Conservation (phyloP, 2,329 filamentous ascomycete species). For the Fusarium sp. region DNA sequence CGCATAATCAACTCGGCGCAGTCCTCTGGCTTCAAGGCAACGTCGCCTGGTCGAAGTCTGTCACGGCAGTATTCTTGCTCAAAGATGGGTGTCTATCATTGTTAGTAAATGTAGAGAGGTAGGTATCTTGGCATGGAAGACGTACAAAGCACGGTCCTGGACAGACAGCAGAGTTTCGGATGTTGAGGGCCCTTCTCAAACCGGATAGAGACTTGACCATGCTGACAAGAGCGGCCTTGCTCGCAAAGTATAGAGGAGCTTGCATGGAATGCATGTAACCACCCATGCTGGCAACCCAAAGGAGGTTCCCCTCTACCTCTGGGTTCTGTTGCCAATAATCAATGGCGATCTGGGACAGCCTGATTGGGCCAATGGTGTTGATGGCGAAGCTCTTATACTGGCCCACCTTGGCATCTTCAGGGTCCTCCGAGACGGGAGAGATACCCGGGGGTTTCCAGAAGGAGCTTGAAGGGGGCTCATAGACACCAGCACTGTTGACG, state of each 20-base stretch:
- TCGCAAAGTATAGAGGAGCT: slow-evolving; percentile 11
- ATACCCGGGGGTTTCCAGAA: slow-evolving; percentile 41
- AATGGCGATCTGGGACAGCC: slow-evolving; percentile 40
- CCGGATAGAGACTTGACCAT: not conserved
- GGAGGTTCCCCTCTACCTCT: slow-evolving; percentile 24
- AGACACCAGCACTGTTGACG: slow-evolving; percentile 70
- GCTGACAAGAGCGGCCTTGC: not conserved
- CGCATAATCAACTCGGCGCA: slow-evolving; percentile 1
- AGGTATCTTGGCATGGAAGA: not conserved
- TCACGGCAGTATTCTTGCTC: not conserved
- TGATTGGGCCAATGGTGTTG: slow-evolving; percentile 40
- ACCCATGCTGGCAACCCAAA: slow-evolving; percentile 41
- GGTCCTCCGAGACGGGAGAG: slow-evolving; percentile 23
- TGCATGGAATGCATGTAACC: slow-evolving; percentile 41
- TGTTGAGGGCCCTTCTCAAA: not conserved
- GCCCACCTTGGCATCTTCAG: slow-evolving; percentile 25
- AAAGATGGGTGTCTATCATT: not conserved
- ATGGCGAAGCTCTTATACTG: slow-evolving; percentile 37
- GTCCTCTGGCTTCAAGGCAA: slow-evolving; percentile 15
- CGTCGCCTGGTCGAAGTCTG: not conserved
- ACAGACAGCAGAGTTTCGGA: not conserved
- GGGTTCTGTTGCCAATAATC: slow-evolving; percentile 43
- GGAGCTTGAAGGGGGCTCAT: slow-evolving; percentile 37
- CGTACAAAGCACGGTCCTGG: not conserved
- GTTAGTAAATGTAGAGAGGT: too few relatives aligned